Base-by-base conservation (phyloP, 495 filamentous ascomycete genomes). In the Platismatia glauca region DNA sequence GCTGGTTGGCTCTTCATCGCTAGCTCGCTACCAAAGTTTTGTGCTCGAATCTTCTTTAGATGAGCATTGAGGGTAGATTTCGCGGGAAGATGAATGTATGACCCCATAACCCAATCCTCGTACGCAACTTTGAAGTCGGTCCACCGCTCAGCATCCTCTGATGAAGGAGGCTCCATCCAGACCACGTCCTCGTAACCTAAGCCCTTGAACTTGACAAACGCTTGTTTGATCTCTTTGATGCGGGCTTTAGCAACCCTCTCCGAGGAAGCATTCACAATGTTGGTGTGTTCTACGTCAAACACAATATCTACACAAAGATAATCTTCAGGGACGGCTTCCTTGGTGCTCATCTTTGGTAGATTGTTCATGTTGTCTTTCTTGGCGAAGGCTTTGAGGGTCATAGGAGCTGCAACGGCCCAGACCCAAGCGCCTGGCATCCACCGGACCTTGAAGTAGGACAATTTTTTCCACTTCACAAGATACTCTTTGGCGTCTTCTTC, bases 381-480 rank as follows among this genome's bases (percentile, higher is more conserved):
- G 43, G 84, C 72, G 66, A 97, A 99, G 1, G 88, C 81, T 20
- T 78, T 82, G 9, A 90, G 82, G 86, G 89, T 95, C 2, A 68
- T 31, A 7, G 71, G 57, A 22, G 76, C 73, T 50, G 81, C 81
- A n/a, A 86, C 75, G n/a, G 91, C 92, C 80, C 82, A 91, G 18
- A 92, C 81, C 95, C 95, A 99, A 31, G 85, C 80, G 11, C 94
- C 95, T 22, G 89, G 85, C 80, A 89, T 84, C 95, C 95, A 99
- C 4, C 73, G 76, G 29, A 85, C 86, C 59, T 86, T 86, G 66
- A 84, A 87, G 64, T 96, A 93, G 0, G 92, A 95, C 58, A 83
- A 80, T 0, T 77, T 70, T 41, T 87, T 82, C 87, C 91, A 97
- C 72, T 94, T 97, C 67, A 97, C 76, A 1, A 99, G 81, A 66